Evolutionary conservation across 2,329 filamentous ascomycete genomes (phyloP).

Genomic region (Claviceps paspali): DNA sequence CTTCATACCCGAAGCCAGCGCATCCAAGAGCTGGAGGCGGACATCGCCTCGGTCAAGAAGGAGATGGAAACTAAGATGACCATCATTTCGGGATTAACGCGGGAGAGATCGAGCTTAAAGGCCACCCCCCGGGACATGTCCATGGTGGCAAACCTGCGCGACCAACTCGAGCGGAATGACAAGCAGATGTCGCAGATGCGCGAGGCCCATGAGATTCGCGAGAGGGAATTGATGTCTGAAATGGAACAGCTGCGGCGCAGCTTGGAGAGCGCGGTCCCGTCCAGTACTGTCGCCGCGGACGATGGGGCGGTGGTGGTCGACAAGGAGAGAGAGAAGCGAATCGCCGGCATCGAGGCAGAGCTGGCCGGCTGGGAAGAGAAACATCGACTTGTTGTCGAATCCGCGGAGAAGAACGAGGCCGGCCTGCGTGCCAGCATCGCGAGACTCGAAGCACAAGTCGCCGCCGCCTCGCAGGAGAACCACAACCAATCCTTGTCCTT

Average conservation of each 20-base stretch:
- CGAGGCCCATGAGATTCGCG: constrained; percentile 54
- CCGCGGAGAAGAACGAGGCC: constrained; percentile 57
- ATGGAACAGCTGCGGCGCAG: constrained; percentile 51
- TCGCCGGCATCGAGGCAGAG: constrained; percentile 55
- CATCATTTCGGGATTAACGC: constrained; percentile 84
- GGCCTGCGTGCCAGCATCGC: constrained; percentile 57
- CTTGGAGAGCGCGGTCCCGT: constrained; percentile 22
- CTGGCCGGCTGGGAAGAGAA: constrained; percentile 60
- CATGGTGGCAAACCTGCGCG: constrained; percentile 71
- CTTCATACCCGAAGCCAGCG: constrained; percentile 74
- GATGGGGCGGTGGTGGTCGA: constrained; percentile 15
- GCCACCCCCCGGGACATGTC: constrained; percentile 77
- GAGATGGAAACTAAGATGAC: constrained; percentile 96
- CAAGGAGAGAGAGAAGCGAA: constrained; percentile 26
- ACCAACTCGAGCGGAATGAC: constrained; percentile 79
- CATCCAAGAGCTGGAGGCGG: constrained; percentile 77
- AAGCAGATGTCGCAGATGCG: constrained; percentile 61
- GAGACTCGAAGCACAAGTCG: constrained; percentile 50
- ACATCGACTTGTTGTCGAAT: constrained; percentile 54
- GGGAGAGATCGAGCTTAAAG: constrained; percentile 83
- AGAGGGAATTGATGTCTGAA: constrained; percentile 59
- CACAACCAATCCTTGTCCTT: constrained; percentile 22
- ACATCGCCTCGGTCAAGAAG: constrained; percentile 69
- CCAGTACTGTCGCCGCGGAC: constrained; percentile 8
- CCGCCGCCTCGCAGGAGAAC: constrained; percentile 37